Percentiles rank a stretch among this genome's conserved stretches.
Evolutionary conservation across 352 stramenopile genomes (phyloP).

Genomic region (Pythium grandisporangium): DNA sequence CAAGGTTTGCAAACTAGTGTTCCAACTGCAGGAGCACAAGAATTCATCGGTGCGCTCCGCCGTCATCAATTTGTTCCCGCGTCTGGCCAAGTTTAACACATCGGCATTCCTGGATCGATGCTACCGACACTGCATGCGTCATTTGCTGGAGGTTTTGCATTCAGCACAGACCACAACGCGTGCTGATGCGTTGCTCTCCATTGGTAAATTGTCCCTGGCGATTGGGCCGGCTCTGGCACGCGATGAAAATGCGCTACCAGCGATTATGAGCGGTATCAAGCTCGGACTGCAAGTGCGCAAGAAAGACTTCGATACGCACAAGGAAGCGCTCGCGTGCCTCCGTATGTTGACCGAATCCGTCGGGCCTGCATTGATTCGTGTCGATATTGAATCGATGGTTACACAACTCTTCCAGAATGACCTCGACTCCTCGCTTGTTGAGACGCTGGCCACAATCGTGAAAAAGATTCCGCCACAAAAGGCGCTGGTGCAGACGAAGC

Average conservation of each 20-base stretch:
- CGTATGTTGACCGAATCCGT: slow-evolving; percentile 77
- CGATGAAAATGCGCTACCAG: slow-evolving; percentile 68
- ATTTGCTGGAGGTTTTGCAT: slow-evolving; percentile 77
- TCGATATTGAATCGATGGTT: slow-evolving; percentile 79
- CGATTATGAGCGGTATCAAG: slow-evolving; percentile 85
- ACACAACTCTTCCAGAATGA: slow-evolving; percentile 77
- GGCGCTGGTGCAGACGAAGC: slow-evolving; percentile 67
- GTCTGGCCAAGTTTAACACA: slow-evolving; percentile 84
- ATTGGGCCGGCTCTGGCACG: slow-evolving; percentile 69
- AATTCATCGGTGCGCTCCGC: slow-evolving; percentile 63
- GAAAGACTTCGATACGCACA: slow-evolving; percentile 79
- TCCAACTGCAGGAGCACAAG: slow-evolving; percentile 73
- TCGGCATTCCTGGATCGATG: slow-evolving; percentile 80
- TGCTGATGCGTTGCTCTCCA: slow-evolving; percentile 71
- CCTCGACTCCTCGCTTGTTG: slow-evolving; percentile 67
- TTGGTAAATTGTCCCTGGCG: slow-evolving; percentile 75
- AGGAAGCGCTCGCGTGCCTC: slow-evolving; percentile 73
- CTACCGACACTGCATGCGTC: slow-evolving; percentile 76
- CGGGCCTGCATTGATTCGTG: slow-evolving; percentile 54
- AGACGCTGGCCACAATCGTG: slow-evolving; percentile 77
- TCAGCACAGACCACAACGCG: slow-evolving; percentile 70
- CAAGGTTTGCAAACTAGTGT: slow-evolving; percentile 64
- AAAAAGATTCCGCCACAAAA: slow-evolving; percentile 78
- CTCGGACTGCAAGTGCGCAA: slow-evolving; percentile 75
- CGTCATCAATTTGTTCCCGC: slow-evolving; percentile 81